Evolutionary conservation across 208 protist genomes (phyloP), one percentile per base, ranked within the genome.

Genomic region (Trichomonas vaginalis): DNA sequence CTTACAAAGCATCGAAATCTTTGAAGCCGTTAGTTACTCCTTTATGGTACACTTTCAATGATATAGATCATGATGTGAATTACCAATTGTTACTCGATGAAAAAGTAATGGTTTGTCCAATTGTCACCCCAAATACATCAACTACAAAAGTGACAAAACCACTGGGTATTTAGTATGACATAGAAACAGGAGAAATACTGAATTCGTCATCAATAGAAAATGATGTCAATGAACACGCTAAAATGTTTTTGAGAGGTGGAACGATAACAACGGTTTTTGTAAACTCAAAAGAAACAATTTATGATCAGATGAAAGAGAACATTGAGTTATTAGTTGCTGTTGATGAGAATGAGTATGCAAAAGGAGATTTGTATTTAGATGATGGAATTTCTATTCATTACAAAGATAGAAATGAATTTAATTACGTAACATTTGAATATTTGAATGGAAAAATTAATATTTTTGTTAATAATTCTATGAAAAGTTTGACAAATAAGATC

Each of bases 231-330:
- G 95, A 35, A 32, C 35, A 8, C 15, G n/a, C n/a, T n/a, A 98
- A 98, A 37, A 97, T 99, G 49, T 99, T 98, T 96, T 95, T 99
- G 47, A 97, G 98, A 21, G 98, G 98, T 48, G 98, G 98, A 40
- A 97, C 97, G 95, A 98, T 99, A 70, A 95, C 99, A 48, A 97
- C 98, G 8, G 97, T 97, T 70, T 98, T 98, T 96, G 96, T 99
- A 70, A 97, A 98, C 40, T 92, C 98, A 10, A n/a, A n/a, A n/a
- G n/a, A n/a, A n/a, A n/a, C n/a, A n/a, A n/a, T n/a, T n/a, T n/a
- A n/a, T n/a, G n/a, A n/a, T n/a, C n/a, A n/a, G n/a, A n/a, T n/a
- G 14, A 92, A 98, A 21, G 97, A 97, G 46, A 97, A 97, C 6
- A 97, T 96, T 47, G 97, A 97, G 8, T 83, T 98, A 27, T 14